Evolutionary conservation across 441 rosid genomes (phyloP).

Genomic region (Erodium texanum): DNA sequence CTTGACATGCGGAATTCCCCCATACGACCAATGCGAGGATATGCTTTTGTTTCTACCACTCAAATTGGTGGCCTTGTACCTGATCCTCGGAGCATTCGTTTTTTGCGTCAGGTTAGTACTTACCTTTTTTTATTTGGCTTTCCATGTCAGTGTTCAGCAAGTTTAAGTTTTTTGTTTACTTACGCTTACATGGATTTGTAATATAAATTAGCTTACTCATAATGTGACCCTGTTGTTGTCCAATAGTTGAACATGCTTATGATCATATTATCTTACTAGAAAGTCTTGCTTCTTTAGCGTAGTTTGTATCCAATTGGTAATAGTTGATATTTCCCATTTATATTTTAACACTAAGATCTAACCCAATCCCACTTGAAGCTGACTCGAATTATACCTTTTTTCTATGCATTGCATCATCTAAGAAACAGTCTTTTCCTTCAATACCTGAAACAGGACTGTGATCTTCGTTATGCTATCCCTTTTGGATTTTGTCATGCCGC

Average conservation of each 20-base stretch:
- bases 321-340: background rate
- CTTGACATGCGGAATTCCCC: conserved; percentile 64
- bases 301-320: background rate
- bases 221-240: background rate
- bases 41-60: conserved; percentile 64
- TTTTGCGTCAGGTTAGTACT: conserved; percentile 62
- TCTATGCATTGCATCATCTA: conserved; percentile 5
- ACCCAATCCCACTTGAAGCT: background rate
- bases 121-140: conserved; percentile 1
- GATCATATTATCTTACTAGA: background rate
- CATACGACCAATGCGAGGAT: conserved; percentile 70
- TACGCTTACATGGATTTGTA: background rate
- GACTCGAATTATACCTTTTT: background rate
- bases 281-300: background rate
- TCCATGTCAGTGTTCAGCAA: background rate
- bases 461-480: conserved; percentile 72
- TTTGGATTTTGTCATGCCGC: conserved; percentile 64
- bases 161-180: background rate
- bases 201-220: background rate
- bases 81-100: conserved; percentile 69
- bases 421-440: background rate
- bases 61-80: conserved; percentile 86
- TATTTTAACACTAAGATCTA: background rate
- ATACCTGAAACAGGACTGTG: conserved; percentile 50
- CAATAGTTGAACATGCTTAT: background rate